Conservation (phyloP, 2,329 filamentous ascomycete species). For the Trichoderma sp. region DNA sequence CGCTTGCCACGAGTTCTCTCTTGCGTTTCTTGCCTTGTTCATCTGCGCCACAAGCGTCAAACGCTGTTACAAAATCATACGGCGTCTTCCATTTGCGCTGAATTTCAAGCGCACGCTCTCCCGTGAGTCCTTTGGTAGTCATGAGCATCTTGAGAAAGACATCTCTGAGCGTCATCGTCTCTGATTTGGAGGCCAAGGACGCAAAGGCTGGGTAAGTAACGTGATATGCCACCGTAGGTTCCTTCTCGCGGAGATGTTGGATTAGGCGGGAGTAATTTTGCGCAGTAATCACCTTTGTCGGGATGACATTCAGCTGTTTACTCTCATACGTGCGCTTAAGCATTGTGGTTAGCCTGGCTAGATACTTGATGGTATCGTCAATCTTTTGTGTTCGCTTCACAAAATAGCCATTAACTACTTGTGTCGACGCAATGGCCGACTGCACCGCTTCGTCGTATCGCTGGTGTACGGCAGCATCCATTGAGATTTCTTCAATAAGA, state of each 20-base stretch:
- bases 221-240: constrained; percentile 53
- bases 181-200: constrained; percentile 71
- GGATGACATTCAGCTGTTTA: constrained; percentile 60
- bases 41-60: constrained; percentile 51
- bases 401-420: constrained; percentile 77
- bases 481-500: constrained; percentile 69
- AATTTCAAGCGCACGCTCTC: constrained; percentile 76
- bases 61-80: constrained; percentile 67
- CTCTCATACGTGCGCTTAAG: constrained; percentile 64
- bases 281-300: constrained; percentile 60
- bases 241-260: constrained; percentile 53
- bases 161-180: constrained; percentile 70
- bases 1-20: constrained; percentile 57
- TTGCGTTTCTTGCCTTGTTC: constrained; percentile 55
- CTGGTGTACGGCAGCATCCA: constrained; percentile 52
- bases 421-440: constrained; percentile 72
- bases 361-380: constrained; percentile 75
- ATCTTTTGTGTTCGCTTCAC: constrained; percentile 72
- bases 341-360: constrained; percentile 68
- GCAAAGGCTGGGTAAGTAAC: constrained; percentile 72
- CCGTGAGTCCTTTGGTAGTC: constrained; percentile 72
- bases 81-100: constrained; percentile 78
- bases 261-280: constrained; percentile 66
- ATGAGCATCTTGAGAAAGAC: constrained; percentile 83
- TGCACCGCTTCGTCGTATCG: constrained; percentile 66